Evolutionary conservation across 176 grass and related monocot species (phyloP).

Genomic region (Phoenix dactylifera): DNA sequence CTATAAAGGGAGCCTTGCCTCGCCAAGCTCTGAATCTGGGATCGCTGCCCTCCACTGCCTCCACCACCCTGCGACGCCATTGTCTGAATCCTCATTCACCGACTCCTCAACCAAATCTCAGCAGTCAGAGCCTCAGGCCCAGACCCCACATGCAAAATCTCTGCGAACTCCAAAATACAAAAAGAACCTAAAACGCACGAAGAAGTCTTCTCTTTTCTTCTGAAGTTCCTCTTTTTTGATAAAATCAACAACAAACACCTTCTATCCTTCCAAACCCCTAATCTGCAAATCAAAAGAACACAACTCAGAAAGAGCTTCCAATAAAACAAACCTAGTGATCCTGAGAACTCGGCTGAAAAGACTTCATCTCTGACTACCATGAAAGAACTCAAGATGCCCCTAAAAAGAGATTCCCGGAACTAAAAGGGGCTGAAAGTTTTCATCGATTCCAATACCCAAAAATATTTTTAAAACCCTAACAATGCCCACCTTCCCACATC

Average conservation of each 20-base stretch:
- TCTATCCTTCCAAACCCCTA: background rate
- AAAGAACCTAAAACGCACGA: background rate
- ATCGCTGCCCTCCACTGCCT: conserved; percentile 1
- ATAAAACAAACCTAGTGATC: too few relatives aligned
- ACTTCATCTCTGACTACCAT: too few relatives aligned
- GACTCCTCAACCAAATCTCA: background rate
- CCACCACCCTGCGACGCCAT: conserved; percentile 36
- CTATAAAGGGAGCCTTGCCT: conserved; percentile 54
- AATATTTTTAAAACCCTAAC: too few relatives aligned
- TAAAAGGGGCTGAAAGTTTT: too few relatives aligned
- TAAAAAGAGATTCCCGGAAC: too few relatives aligned
- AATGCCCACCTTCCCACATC: too few relatives aligned
- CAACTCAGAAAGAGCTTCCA: background rate
- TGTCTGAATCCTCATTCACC: conserved; percentile 49
- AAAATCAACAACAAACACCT: background rate
- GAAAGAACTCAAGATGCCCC: too few relatives aligned
- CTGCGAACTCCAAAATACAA: too few relatives aligned
- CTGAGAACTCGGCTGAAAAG: too few relatives aligned
- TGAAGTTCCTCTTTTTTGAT: background rate
- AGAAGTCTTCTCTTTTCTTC: background rate
- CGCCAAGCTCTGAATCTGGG: conserved; percentile 25
- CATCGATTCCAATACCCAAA: too few relatives aligned
- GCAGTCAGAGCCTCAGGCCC: background rate
- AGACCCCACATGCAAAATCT: conserved; percentile 5
- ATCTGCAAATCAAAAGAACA: conserved; percentile 1